Evolutionary conservation across 305 asterid species (phyloP), one percentile per base, ranked within the genome.

Genomic region (Caryopteris hybrid): DNA sequence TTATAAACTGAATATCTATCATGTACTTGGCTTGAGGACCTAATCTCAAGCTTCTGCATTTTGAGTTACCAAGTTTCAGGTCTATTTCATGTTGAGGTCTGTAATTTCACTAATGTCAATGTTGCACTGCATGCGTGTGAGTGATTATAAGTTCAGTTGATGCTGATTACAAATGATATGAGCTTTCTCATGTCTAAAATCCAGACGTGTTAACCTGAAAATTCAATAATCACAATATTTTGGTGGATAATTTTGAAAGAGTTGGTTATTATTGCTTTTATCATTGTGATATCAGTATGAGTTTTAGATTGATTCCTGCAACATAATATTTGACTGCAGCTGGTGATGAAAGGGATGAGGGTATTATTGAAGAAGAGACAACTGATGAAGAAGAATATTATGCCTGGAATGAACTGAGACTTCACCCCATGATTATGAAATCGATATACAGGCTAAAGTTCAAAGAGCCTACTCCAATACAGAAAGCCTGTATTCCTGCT

Each of bases 391-490:
- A 79, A 59, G 96, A 89, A 73, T 94, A 86, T 77, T 80, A 64
- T 82, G 85, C 87, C 29, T 94, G 99, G 99, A 87, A 84, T 68
- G 96, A 86, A 52, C 78, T 94, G 82, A 94, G 99, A 78, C 96
- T 94, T 66, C 97, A 91, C 84, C 92, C 97, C 41, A 68, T 74
- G 71, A 82, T 94, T 59, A 82, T 94, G 98, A 88, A 86, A 86
- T 88, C 98, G 34, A 85, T 91, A 67, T 76, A 80, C 76, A 69
- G 85, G 72, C 88, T 91, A 62, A 89, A 84, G 73, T 91, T 89
- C 78, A 91, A 83, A 79, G 93, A 86, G 73, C 99, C 99, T 61
- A 94, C 99, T 33, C 95, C 90, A 8, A 88, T 94, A 84, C 99
- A 91, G 77, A 91, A 80, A 78, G 88, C 89, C 38, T 94, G 97